A percentile compares a stretch with the other conserved stretches of the same genome.
Conservation (phyloP, 345 rosid species). For the Jatropha curcas region DNA sequence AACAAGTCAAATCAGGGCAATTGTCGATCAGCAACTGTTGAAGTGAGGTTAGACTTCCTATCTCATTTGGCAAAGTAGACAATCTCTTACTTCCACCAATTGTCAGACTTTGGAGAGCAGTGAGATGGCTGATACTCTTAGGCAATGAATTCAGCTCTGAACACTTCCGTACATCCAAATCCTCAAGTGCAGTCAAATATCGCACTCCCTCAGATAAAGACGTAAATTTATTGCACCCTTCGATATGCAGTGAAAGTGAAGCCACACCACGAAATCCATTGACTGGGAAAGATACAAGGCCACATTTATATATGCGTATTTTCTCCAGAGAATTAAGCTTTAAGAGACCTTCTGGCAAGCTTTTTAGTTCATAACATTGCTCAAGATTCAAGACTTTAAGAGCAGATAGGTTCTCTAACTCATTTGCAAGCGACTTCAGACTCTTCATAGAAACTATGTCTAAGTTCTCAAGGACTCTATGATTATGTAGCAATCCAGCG, state of each 20-base stretch:
- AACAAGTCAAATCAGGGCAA: not conserved
- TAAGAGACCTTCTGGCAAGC: slow-evolving; percentile 15
- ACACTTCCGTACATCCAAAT: not conserved
- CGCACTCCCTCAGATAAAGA: slow-evolving; percentile 1
- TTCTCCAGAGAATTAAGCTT: not conserved
- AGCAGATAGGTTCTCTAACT: slow-evolving; percentile 10
- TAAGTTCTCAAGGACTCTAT: not conserved
- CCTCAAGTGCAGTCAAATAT: not conserved
- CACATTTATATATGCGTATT: not conserved
- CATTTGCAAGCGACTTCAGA: slow-evolving; percentile 3
- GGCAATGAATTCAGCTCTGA: not conserved
- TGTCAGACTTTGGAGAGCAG: not conserved
- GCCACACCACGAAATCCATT: not conserved
- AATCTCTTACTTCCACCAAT: not conserved
- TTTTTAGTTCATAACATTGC: not conserved
- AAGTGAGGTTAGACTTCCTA: slow-evolving; percentile 1
- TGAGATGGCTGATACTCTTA: not conserved
- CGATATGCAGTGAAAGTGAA: not conserved
- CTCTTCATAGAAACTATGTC: not conserved
- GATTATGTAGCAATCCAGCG: not conserved
- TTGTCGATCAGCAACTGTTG: not conserved
- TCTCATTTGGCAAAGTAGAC: slow-evolving; percentile 3
- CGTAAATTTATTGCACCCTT: not conserved
- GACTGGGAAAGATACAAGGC: not conserved
- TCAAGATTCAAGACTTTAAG: not conserved